Evolutionary conservation across 352 stramenopile species (phyloP).

Genomic region (Globisporangium emineosum): DNA sequence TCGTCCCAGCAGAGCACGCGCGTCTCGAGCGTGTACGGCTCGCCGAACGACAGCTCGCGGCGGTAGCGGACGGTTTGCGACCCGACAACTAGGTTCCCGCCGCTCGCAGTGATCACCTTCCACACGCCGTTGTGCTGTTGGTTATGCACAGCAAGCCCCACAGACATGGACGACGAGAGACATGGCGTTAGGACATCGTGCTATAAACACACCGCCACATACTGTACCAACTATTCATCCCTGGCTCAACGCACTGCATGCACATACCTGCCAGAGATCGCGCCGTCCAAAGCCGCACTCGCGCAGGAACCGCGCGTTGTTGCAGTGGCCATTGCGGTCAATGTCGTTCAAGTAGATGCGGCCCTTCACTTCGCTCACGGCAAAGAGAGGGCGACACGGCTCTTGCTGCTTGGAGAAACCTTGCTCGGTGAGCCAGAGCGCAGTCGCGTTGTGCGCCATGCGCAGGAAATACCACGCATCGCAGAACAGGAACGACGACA

Average conservation of each 20-base stretch:
- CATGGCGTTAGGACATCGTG: background rate
- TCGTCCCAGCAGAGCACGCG: slow-evolving; percentile 78
- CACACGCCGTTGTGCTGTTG: slow-evolving; percentile 65
- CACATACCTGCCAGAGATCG: slow-evolving; percentile 77
- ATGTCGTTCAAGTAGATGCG: slow-evolving; percentile 63
- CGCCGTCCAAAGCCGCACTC: slow-evolving; percentile 79
- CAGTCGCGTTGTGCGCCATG: slow-evolving; percentile 34
- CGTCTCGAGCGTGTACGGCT: slow-evolving; percentile 71
- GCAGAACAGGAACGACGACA: slow-evolving; percentile 64
- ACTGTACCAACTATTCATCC: background rate
- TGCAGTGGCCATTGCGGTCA: slow-evolving; percentile 85
- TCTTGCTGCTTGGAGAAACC: slow-evolving; percentile 15
- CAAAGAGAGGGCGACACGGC: slow-evolving; percentile 52
- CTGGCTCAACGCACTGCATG: background rate
- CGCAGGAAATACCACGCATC: slow-evolving; percentile 83
- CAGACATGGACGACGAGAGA: background rate
- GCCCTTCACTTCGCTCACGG: slow-evolving; percentile 38
- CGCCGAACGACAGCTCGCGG: slow-evolving; percentile 68
- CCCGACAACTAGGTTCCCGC: slow-evolving; percentile 79
- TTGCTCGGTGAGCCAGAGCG: slow-evolving; percentile 20
- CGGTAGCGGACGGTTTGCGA: slow-evolving; percentile 81
- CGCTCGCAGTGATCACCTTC: slow-evolving; percentile 40
- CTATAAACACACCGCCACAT: background rate
- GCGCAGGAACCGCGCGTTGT: slow-evolving; percentile 83
- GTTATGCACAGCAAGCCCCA: background rate